A percentile compares a stretch with the other conserved stretches of the same genome.
Evolutionary conservation across 2,329 filamentous ascomycete genomes (phyloP).

Genomic region (Huntiella moniliformis): DNA sequence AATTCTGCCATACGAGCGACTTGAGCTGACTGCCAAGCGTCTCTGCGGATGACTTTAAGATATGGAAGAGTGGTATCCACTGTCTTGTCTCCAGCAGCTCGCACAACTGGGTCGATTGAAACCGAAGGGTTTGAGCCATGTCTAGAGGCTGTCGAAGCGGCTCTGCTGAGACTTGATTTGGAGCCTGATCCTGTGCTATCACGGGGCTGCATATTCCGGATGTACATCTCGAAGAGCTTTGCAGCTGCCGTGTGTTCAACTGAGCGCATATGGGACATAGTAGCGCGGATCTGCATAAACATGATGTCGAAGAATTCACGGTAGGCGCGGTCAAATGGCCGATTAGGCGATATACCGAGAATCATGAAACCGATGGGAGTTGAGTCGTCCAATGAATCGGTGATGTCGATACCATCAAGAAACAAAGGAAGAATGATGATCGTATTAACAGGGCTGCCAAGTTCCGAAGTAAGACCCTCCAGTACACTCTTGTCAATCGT

Average conservation of each 20-base stretch:
- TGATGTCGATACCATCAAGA: slow-evolving; percentile 58
- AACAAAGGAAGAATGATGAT: slow-evolving; percentile 65
- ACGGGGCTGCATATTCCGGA: slow-evolving; percentile 50
- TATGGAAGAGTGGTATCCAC: slow-evolving; percentile 34
- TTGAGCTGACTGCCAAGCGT: slow-evolving; percentile 20
- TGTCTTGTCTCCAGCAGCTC: not conserved
- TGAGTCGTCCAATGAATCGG: slow-evolving; percentile 47
- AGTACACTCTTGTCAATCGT: slow-evolving; percentile 41
- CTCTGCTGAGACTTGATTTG: slow-evolving; percentile 45
- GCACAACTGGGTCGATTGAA: no score
- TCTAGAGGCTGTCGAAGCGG: not conserved
- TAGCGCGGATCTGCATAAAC: slow-evolving; percentile 5
- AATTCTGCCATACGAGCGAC: slow-evolving; percentile 76
- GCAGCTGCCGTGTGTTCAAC: not conserved
- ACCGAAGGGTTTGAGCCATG: not conserved
- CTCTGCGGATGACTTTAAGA: slow-evolving; percentile 23
- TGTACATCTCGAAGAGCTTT: not conserved
- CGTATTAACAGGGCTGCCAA: slow-evolving; percentile 35
- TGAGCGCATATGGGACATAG: slow-evolving; percentile 4
- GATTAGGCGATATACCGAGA: slow-evolving; percentile 28
- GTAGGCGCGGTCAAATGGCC: slow-evolving; percentile 62
- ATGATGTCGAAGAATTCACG: slow-evolving; percentile 50
- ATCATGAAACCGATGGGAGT: slow-evolving; percentile 8
- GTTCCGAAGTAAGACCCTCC: slow-evolving; percentile 48
- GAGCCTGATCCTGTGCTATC: slow-evolving; percentile 59